These are phyloP conservation scores for Polytrichum formosum DNA, from an alignment of 225 moss, liverwort and hornwort genomes.

Conservation along the genomic window DNA sequence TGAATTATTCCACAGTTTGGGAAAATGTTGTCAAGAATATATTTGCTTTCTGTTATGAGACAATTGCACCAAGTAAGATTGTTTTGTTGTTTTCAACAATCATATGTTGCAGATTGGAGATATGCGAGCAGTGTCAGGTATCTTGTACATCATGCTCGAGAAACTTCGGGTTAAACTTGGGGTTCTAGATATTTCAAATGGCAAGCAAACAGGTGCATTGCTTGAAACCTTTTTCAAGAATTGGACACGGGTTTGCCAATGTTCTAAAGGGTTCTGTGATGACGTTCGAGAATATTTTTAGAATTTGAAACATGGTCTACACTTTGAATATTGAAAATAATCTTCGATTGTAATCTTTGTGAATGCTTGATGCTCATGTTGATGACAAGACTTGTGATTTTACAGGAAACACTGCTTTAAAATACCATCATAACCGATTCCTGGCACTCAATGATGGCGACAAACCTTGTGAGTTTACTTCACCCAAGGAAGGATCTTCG, in stretches of 20 bases:
- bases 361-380: background rate
- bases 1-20: too few relatives aligned
- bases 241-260: background rate
- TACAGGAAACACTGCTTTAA: conserved; percentile 17
- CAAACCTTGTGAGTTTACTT: conserved; percentile 24
- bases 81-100: background rate
- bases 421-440: conserved; percentile 17
- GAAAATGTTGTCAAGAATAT: too few relatives aligned
- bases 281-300: background rate
- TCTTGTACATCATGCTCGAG: conserved; percentile 8
- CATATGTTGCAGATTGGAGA: conserved; percentile 17
- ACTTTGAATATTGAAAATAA: background rate
- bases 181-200: conserved; percentile 30
- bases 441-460: conserved; percentile 22
- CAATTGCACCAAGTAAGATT: background rate
- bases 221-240: too few relatives aligned
- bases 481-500: too few relatives aligned
- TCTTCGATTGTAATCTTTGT: background rate
- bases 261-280: background rate
- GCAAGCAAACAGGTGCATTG: conserved; percentile 17
- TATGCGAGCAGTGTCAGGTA: conserved; percentile 3
- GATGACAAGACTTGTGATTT: background rate
- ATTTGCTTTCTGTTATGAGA: background rate
- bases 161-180: conserved; percentile 25
- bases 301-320: background rate